Conservation (phyloP, 306 rosid species). For the Trichosanthes truncata region DNA sequence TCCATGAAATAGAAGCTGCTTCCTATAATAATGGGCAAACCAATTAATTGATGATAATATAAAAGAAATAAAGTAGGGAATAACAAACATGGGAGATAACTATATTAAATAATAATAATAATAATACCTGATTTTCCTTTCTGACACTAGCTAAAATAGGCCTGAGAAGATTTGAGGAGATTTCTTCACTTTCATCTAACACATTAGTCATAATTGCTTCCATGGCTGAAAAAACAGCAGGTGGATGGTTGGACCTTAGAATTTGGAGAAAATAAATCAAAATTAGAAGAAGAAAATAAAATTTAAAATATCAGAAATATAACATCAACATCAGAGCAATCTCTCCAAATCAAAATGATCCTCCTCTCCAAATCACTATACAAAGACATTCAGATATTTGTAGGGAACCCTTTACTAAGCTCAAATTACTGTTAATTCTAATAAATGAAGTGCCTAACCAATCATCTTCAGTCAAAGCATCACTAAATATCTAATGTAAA, state of each 20-base stretch:
- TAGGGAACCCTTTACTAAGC: not conserved
- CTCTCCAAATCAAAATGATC: not conserved
- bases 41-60: constrained; percentile 8
- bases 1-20: constrained; percentile 43
- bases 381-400: not conserved
- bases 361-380: not conserved
- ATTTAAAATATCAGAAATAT: not conserved
- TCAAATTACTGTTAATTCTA: not conserved
- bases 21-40: constrained; percentile 34
- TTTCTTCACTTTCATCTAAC: constrained; percentile 55
- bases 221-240: constrained; percentile 36
- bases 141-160: constrained; percentile 41
- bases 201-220: constrained; percentile 52
- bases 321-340: constrained; percentile 5
- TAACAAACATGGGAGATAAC: not conserved
- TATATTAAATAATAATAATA: not conserved
- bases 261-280: constrained; percentile 26
- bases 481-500: not conserved
- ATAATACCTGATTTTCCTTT: constrained; percentile 53
- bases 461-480: not conserved
- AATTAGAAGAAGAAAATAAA: constrained; percentile 12
- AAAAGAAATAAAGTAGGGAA: not conserved
- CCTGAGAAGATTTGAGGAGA: constrained; percentile 45
- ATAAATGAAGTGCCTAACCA: not conserved
- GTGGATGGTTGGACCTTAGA: constrained; percentile 49